Evolutionary conservation across 768 basidiomycete species (phyloP).

Genomic region (Amanita pallidorosea): DNA sequence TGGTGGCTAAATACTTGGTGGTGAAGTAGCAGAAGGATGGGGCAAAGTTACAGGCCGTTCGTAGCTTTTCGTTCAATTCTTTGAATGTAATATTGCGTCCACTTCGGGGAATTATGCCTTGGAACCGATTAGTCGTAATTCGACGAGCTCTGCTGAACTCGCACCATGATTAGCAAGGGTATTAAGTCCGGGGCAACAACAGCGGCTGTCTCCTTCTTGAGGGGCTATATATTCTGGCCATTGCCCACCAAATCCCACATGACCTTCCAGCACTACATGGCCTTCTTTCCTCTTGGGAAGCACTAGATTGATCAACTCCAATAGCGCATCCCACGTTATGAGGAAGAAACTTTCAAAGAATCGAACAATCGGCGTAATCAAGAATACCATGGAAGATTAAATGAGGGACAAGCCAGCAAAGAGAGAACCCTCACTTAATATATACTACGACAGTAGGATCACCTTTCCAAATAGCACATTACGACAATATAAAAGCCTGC

Average conservation of each 20-base stretch:
- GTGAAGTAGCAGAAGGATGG: constrained; percentile 60
- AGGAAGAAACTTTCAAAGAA: constrained; percentile 19
- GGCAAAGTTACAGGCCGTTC: constrained; percentile 58
- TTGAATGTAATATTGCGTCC: constrained; percentile 62
- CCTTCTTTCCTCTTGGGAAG: constrained; percentile 39
- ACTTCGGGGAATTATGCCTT: constrained; percentile 53
- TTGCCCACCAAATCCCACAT: constrained; percentile 44
- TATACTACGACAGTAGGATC: no score
- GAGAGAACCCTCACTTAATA: not conserved
- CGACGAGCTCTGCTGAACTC: constrained; percentile 6
- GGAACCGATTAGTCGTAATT: not conserved
- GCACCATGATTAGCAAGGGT: constrained; percentile 78
- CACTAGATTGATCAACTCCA: constrained; percentile 42
- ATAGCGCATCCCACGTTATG: constrained; percentile 39
- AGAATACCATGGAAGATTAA: constrained; percentile 16
- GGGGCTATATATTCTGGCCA: constrained; percentile 64
- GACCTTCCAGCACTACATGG: constrained; percentile 41
- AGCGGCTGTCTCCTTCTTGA: constrained; percentile 54
- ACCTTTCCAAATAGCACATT: no score
- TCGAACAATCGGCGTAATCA: constrained; percentile 20
- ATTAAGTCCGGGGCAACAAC: constrained; percentile 67
- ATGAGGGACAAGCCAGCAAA: not conserved
- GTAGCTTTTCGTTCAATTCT: constrained; percentile 31
- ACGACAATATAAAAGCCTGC: no score
- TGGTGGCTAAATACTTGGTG: constrained; percentile 44